Conservation (phyloP, 106 monocot genomes). For the Agapanthus africanus region DNA sequence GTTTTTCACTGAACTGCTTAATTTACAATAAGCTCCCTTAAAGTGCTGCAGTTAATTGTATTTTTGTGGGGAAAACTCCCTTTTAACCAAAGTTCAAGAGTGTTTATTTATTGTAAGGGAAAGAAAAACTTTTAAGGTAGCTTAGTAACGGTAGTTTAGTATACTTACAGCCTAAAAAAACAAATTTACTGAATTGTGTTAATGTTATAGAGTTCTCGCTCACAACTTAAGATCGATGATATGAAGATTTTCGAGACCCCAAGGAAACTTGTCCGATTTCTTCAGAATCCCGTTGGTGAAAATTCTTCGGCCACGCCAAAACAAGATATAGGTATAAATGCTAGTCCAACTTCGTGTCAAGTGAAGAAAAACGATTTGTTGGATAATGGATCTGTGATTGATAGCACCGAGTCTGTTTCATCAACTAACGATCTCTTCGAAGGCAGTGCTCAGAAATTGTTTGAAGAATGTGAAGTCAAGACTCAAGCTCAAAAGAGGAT, state of each 20-base stretch:
- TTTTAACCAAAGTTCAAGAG: no score
- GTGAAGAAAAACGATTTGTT: neutral
- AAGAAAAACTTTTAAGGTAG: no score
- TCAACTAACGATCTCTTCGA: slow-evolving; percentile 41
- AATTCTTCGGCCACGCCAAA: slow-evolving; percentile 4
- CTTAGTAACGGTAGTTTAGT: no score
- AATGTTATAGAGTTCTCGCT: slow-evolving; percentile 23
- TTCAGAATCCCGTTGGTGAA: slow-evolving; percentile 37
- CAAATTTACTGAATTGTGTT: neutral
- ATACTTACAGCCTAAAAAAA: no score
- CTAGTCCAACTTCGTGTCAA: slow-evolving; percentile 15
- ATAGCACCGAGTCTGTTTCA: slow-evolving; percentile 57
- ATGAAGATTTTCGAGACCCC: slow-evolving; percentile 62
- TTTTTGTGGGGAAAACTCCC: no score
- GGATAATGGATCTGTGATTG: neutral
- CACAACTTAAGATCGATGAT: slow-evolving; percentile 37
- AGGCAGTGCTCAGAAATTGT: slow-evolving; percentile 3
- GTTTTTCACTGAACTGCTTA: no score
- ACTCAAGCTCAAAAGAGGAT: neutral
- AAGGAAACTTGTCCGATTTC: slow-evolving; percentile 63
- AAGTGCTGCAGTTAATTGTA: no score
- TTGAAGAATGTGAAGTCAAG: slow-evolving; percentile 1
- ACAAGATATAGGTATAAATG: neutral
- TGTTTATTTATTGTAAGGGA: no score
- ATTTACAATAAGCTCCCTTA: no score